Evolutionary conservation across 805 yeast species (phyloP), one percentile per base, ranked within the genome.

Genomic region (Teunomyces lycoperdinae): DNA sequence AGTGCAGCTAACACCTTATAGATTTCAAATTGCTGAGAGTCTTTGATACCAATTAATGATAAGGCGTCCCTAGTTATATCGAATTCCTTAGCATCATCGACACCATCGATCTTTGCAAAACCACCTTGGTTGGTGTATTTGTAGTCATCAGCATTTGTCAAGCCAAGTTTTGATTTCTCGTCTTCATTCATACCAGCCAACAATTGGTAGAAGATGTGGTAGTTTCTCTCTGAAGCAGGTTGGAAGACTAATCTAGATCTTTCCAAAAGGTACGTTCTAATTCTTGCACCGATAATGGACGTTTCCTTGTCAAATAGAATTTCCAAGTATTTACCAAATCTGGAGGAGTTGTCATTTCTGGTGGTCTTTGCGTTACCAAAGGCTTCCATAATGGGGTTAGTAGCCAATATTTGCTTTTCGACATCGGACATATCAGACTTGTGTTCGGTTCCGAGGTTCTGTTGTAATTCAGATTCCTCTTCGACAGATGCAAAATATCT

Each of bases 331-430:
- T 92, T 92, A 62, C 99, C 99, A 63, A 94, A 95, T 68, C 99
- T 85, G 24, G 98, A 92, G 27, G 98, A 94, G 70, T 92, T 92
- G 71, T 92, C 97, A 66, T 92, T 92, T 75, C 99, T 84, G 14
- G 96, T 86, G 2, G 99, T 92, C 64, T 92, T 92, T 6, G 99
- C 98, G 67, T 95, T 94, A 75, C 99, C 99, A 68, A 94, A 94
- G 0, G 98, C 94, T 71, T 94, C 99, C 85, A 94, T 87, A 58
- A 94, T 86, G 2, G 98, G 98, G 64, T 92, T 92, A 0, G 98
- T 94, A 10, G 99, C 98, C 60, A 92, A 78, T 48, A 92, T 92
- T 70, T 89, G 96, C 62, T 87, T 87, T 70, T 92, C 99, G 26
- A 92, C 92, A 52, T 85, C 87, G 28, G 95, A 86, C 85, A 92